Evolutionary conservation across 2,329 filamentous ascomycete genomes (phyloP), one percentile per base, ranked within the genome.

Genomic region (Pseudocercospora crystallina): DNA sequence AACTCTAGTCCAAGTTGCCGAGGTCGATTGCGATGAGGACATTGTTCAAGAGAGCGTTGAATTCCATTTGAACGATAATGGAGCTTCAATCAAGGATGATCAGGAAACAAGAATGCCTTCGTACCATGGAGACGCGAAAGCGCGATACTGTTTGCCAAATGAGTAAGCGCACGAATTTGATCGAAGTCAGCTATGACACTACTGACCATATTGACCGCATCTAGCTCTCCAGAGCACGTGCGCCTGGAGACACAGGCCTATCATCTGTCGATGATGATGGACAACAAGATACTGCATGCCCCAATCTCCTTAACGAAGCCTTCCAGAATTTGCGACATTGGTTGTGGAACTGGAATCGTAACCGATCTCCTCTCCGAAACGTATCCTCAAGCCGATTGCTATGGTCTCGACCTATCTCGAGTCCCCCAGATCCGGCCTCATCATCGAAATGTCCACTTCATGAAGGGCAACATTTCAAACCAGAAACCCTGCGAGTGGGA

Each of bases 351-450:
- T 12, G 59, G 59, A n/a, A 46, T 50, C 31, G 29, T 51, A 63
- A 74, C 43, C 68, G 53, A 47, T 40, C 41, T 51, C 17, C 50
- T 58, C 29, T 52, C 51, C 26, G 42, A 17, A 12, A 48, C 33
- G n/a, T 54, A 46, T 37, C 57, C 53, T 35, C 50, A 65, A 10
- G 59, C 67, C 10, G 57, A 68, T 43, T 62, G 71, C 7, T 61
- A 62, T 43, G 70, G 64, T 34, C 67, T 66, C 20, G 71, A 74
- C 50, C 59, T 70, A 30, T 53, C 47, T 20, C 8, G 42, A 14
- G 54, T 63, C 4, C 53, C 53, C 26, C 12, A 26, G 9, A 44
- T 40, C 31, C 43, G 45, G 9, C n/a, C 35, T 26, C 44, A 45
- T 14, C 33, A 35, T 14, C 12, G 20, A 2, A 56, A 51, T 37